Base-by-base conservation (phyloP, 208 protist genomes). In the Wallacemonas sp. region DNA sequence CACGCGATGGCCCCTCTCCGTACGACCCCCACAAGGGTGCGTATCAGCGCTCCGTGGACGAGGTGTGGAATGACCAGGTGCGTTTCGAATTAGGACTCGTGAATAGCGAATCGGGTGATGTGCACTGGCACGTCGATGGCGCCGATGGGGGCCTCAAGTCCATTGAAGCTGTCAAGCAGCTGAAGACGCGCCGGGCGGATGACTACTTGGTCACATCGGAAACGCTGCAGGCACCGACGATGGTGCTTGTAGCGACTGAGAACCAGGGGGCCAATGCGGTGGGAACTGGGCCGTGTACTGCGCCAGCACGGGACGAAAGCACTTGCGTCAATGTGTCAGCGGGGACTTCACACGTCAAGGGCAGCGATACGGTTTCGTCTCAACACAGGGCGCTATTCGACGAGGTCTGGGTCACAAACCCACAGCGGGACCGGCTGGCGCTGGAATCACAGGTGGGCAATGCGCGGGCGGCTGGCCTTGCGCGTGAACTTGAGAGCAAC, bases 11-110 rank as follows among this genome's bases (percentile, higher is more conserved):
- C 1, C 67, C 67, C 3, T 72, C 59, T 0, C 67, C 67, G 30
- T 72, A 55, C 28, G 59, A 66, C 39, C 0, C 30, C 1, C 59
- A 72, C 38, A 49, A 44, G 22, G 59, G 58, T 6, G 28, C 11
- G 15, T 72, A 66, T 26, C 67, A 72, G 49, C 59, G 56, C 58
- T 61, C 58, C 34, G 44, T 72, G 8, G 67, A 72, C 30, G 39
- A 66, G n/a, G 67, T 72, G 22, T 38, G 39, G 38, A 61, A 72
- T 12, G 55, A 64, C 15, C 51, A 46, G 4, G 6, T 21, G 6
- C 19, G 27, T 12, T 70, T 62, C 28, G 65, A 62, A 9, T 12
- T 63, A 4, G 54, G 39, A 1, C 12, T 49, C 41, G 28, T 27
- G 45, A 14, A 21, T n/a, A 15, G 28, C 9, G 44, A 56, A 15